Conservation (phyloP, 192 early-diverging fungal genomes). For the Polychytrium aggregatum region DNA sequence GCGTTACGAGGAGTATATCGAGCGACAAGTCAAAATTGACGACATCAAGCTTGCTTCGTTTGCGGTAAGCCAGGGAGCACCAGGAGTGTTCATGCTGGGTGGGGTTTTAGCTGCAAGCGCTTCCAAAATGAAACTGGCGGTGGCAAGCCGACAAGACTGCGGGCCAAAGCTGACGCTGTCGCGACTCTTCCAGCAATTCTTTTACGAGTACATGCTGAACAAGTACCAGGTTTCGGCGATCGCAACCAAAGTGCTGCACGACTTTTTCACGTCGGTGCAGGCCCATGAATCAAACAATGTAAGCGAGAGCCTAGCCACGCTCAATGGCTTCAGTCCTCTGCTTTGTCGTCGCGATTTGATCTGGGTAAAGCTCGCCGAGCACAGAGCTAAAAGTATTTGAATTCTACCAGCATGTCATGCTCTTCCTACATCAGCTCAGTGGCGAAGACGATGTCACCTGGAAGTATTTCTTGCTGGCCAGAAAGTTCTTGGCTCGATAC, state of each 20-base stretch:
- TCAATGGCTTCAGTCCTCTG: too few species aligned
- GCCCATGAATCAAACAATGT: too few species aligned
- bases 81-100: too few species aligned
- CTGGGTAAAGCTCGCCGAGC: not conserved
- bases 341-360: too few species aligned
- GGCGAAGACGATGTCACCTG: conserved; percentile 33
- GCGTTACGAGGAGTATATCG: conserved; percentile 18
- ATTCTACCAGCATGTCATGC: conserved; percentile 9
- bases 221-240: conserved; percentile 31
- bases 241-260: conserved; percentile 30
- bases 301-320: too few species aligned
- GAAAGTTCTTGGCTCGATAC: conserved; percentile 19
- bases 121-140: conserved; percentile 11
- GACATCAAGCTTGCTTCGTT: not conserved
- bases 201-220: conserved; percentile 28
- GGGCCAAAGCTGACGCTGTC: not conserved
- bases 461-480: conserved; percentile 33
- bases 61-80: not conserved
- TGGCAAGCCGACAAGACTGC: not conserved
- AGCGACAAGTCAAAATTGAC: conserved; percentile 4
- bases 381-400: not conserved
- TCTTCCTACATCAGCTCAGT: conserved; percentile 28
- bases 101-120: too few species aligned
- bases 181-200: conserved; percentile 31
- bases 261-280: conserved; percentile 29